Evolutionary conservation across 371 early-diverging fungal species (phyloP).

Genomic region (Aphelidium insulamus): DNA sequence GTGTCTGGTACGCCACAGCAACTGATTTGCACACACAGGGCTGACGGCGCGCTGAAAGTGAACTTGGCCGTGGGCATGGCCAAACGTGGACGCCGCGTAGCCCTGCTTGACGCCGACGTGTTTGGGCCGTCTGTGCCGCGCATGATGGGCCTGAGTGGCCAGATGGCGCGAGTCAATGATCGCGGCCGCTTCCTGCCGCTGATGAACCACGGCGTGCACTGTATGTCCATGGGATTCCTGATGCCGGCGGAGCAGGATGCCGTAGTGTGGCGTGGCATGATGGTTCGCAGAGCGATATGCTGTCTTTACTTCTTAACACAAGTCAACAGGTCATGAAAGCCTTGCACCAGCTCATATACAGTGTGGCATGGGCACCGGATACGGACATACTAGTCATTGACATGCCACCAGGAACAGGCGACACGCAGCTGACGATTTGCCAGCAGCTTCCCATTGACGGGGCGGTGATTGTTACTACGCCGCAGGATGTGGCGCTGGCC

Average conservation of each 20-base stretch:
- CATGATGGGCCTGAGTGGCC: constrained; percentile 54
- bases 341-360: constrained; percentile 57
- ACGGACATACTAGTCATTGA: constrained; percentile 65
- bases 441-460: constrained; percentile 56
- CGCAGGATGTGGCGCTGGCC: constrained; percentile 64
- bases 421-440: constrained; percentile 58
- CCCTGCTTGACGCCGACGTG: constrained; percentile 73
- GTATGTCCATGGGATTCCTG: constrained; percentile 82
- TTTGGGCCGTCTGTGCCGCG: constrained; percentile 75
- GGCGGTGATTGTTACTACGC: constrained; percentile 69
- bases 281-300: constrained; percentile 20
- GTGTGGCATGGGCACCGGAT: constrained; percentile 55
- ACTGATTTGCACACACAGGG: neutral
- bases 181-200: constrained; percentile 40
- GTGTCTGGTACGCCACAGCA: constrained; percentile 66
- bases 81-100: constrained; percentile 30
- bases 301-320: neutral
- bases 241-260: constrained; percentile 39
- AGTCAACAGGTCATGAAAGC: constrained; percentile 58
- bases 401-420: constrained; percentile 85
- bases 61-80: constrained; percentile 55
- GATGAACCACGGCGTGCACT: constrained; percentile 56
- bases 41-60: constrained; percentile 13
- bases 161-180: constrained; percentile 25
- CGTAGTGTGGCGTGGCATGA: constrained; percentile 77